Evolutionary conservation across 495 filamentous ascomycete genomes (phyloP).

Genomic region (Lasiosphaeria hispida): DNA sequence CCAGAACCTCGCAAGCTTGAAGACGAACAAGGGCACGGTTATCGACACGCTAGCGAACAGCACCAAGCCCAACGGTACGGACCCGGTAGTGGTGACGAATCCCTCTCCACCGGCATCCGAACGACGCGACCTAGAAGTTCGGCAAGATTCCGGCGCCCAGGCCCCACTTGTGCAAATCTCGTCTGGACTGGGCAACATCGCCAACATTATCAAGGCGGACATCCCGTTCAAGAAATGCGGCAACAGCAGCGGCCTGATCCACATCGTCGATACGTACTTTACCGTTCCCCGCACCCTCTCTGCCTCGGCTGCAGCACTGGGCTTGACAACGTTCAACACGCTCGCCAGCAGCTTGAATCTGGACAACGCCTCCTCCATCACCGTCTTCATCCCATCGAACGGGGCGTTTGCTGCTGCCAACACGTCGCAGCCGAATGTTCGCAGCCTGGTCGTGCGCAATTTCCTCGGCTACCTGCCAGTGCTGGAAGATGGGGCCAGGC

Average conservation of each 20-base stretch:
- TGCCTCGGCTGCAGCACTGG: background rate
- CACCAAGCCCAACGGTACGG: too few species aligned
- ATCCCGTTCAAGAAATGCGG: background rate
- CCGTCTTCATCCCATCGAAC: background rate
- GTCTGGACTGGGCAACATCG: background rate
- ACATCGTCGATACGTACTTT: background rate
- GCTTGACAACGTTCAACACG: background rate
- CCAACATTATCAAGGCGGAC: background rate
- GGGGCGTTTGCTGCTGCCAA: background rate
- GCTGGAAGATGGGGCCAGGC: background rate
- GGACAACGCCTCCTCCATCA: background rate
- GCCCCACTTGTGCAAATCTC: background rate
- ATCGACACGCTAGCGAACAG: too few species aligned
- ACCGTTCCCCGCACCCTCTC: background rate
- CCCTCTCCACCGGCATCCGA: background rate
- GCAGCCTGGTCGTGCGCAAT: background rate
- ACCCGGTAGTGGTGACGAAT: background rate
- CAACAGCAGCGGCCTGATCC: background rate
- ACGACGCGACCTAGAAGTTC: too few species aligned
- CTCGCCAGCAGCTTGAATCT: background rate
- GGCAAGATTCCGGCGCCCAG: background rate
- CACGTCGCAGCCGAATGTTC: background rate
- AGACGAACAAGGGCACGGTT: too few species aligned
- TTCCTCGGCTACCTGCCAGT: background rate
- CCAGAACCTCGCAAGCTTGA: too few species aligned